A percentile compares a stretch with the other conserved stretches of the same genome.
Conservation (phyloP, 139 green algal species). For the Chlamydomonas incerta region DNA sequence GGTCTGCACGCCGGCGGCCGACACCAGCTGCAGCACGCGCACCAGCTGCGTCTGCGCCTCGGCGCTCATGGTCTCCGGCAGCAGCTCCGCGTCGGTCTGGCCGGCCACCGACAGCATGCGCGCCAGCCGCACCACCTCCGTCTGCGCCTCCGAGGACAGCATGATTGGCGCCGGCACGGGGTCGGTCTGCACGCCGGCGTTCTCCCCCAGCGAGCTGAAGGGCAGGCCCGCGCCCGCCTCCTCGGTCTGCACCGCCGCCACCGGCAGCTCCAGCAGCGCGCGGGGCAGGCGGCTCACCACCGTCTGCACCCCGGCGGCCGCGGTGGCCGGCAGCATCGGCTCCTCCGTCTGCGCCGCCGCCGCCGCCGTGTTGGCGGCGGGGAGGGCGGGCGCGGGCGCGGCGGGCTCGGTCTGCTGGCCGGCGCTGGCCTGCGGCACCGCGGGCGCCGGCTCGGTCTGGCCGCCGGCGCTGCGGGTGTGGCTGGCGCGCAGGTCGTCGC, state of each 20-base stretch:
- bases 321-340: not conserved
- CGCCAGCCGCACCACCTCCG: not conserved
- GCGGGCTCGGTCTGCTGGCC: not conserved
- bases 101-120: not conserved
- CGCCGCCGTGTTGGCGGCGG: not conserved
- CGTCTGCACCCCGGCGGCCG: not conserved
- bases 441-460: not conserved
- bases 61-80: not conserved
- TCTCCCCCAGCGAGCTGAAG: too few relatives aligned
- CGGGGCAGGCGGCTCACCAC: not conserved
- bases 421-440: not conserved
- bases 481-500: not conserved
- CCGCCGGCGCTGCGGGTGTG: not conserved
- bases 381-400: not conserved
- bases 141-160: not conserved
- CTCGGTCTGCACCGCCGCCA: not conserved
- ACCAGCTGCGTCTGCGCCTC: constrained; percentile 1
- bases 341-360: not conserved
- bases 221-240: too few relatives aligned
- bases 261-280: not conserved
- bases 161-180: not conserved
- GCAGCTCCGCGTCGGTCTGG: not conserved
- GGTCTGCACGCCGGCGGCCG: not conserved
- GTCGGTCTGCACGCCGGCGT: not conserved
- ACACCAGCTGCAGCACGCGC: not conserved